Evolutionary conservation across 148 eudicot genomes (phyloP).

Genomic region (Fagopyrum esculentum): DNA sequence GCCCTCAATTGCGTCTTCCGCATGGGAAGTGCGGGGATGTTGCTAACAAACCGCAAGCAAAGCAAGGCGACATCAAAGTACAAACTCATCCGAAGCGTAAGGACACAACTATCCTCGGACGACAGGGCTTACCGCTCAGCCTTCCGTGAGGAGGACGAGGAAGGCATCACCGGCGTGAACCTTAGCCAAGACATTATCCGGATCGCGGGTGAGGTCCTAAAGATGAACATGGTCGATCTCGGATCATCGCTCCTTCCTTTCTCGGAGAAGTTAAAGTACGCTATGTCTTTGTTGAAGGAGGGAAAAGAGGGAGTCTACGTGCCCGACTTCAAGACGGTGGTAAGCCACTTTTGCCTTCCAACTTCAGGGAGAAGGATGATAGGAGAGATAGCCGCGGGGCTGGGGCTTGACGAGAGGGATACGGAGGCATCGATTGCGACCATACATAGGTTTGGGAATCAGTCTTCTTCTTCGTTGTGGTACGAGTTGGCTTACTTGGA

Average conservation of each 20-base stretch:
- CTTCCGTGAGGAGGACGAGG: constrained; percentile 24
- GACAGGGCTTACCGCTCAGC: constrained; percentile 35
- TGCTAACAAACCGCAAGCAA: constrained; percentile 28
- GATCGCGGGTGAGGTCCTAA: constrained; percentile 22
- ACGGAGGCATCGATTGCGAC: constrained; percentile 39
- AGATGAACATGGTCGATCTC: constrained; percentile 23
- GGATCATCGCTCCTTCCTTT: constrained; percentile 26
- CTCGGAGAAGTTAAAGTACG: constrained; percentile 19
- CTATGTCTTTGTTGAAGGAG: background rate
- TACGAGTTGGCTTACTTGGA: constrained; percentile 44
- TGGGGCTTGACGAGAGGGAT: constrained; percentile 28
- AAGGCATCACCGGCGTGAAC: constrained; percentile 24
- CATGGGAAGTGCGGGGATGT: constrained; percentile 35
- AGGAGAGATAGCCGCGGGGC: constrained; percentile 26
- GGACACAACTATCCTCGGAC: constrained; percentile 30
- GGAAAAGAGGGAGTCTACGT: constrained; percentile 20
- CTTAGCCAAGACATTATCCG: constrained; percentile 25
- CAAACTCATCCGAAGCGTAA: constrained; percentile 25
- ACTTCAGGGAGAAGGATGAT: constrained; percentile 38
- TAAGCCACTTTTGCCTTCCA: constrained; percentile 43
- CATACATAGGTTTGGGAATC: constrained; percentile 36
- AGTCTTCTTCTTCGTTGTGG: constrained; percentile 42
- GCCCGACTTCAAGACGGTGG: constrained; percentile 33
- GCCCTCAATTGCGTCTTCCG: constrained; percentile 32
- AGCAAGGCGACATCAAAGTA: constrained; percentile 20